Base-by-base conservation (phyloP, 257 asterid species). In the Nicotiana otophora region DNA sequence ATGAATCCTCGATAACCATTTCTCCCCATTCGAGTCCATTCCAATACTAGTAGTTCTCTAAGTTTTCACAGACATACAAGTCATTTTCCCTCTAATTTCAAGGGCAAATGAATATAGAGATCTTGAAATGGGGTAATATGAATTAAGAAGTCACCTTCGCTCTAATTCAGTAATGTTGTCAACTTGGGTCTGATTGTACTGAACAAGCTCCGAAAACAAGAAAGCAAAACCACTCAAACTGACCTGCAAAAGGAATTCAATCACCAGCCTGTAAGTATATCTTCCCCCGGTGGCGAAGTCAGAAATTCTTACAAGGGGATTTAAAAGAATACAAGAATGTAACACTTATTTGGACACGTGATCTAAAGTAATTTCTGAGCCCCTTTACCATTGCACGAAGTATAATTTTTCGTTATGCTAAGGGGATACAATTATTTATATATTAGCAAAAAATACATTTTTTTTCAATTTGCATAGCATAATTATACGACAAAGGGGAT, bases 121-220 rank as follows among this genome's bases (percentile, higher is more conserved):
- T 28, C 30, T 28, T 66, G 74, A 66, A 66, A 66, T 30, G 5
- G 2, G 79, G 70, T 28, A 28, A 28, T 28, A 28, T 28, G 46
- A 31, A 68, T 72, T 70, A 68, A 70, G 63, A 5, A 57, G 66
- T 87, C 87, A 92, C 97, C 95, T 91, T 84, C 94, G 82, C 77
- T 92, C 97, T 83, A 93, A 84, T 85, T 93, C 98, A 3, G 95
- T 90, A 42, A 93, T 92, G 86, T 93, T 93, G 85, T 93, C 97
- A 10, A 93, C 98, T 86, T 94, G 97, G 5, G 97, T 94, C 87
- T 94, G 98, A 87, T 94, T 94, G 88, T 94, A 94, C 87, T 94
- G 98, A 88, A 93, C 98, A 82, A 94, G 92, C 94, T 93, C 98
- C 5, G 98, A 94, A 70, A 94, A 94, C 85, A 94, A 88, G 92